Percentiles rank a stretch among this genome's conserved stretches.
phyloP scores from a whole-genome alignment of 768 basidiomycete genomes.

The Pleurotus cornucopiae region DNA sequence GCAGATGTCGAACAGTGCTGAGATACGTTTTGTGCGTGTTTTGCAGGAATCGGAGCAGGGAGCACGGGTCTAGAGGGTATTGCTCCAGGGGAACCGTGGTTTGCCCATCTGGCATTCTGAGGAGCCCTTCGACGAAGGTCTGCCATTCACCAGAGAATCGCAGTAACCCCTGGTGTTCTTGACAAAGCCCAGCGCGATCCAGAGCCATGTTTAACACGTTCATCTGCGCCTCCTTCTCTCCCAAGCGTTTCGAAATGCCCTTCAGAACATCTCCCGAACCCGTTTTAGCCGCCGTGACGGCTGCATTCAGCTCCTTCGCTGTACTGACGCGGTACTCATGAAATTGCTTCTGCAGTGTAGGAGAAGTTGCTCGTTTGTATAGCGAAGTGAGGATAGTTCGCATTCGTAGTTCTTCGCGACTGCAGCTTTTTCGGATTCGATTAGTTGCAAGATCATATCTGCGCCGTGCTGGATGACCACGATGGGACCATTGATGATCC shows the following conservation, averaged over 20 bases:
- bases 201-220: background rate
- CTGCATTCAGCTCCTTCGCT: background rate
- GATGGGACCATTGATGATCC: no score
- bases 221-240: background rate
- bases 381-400: background rate
- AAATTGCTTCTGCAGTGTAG: background rate
- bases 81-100: background rate
- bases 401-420: background rate
- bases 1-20: background rate
- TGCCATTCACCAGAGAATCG: slow-evolving; percentile 4
- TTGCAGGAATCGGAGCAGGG: background rate
- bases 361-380: background rate
- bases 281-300: background rate
- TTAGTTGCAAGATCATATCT: slow-evolving; percentile 14
- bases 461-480: slow-evolving; percentile 16
- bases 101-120: background rate
- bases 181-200: background rate
- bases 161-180: background rate
- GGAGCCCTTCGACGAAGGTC: slow-evolving; percentile 1
- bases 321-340: background rate
- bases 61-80: background rate
- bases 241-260: background rate
- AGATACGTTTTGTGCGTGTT: slow-evolving; percentile 2
- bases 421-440: slow-evolving; percentile 16
- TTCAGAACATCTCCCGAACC: slow-evolving; percentile 1